Conservation (phyloP, 2,329 filamentous ascomycete genomes). For the Penicillium olsonii region DNA sequence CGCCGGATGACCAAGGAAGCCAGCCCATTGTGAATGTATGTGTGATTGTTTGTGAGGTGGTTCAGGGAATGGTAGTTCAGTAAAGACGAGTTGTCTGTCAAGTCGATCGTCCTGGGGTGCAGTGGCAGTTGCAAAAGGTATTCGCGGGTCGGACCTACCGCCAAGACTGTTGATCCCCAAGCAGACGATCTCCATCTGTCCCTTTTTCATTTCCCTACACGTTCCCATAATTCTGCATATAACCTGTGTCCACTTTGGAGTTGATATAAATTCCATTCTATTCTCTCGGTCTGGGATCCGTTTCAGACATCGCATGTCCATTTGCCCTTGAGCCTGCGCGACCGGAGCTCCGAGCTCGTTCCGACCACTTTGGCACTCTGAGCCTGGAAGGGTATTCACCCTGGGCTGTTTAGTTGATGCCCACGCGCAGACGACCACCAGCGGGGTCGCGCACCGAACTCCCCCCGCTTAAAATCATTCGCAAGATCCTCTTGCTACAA, state of each 20-base stretch:
- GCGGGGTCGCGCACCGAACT: constrained; percentile 68
- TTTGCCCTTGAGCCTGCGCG: not conserved
- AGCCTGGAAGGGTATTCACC: not conserved
- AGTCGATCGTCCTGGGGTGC: too few species aligned
- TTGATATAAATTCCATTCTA: too few species aligned
- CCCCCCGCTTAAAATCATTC: constrained; percentile 66
- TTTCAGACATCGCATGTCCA: constrained; percentile 5
- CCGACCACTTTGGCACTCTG: constrained; percentile 1
- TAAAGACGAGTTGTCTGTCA: too few species aligned
- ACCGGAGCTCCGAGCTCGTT: constrained; percentile 12
- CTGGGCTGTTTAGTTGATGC: constrained; percentile 33
- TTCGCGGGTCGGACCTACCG: constrained; percentile 19
- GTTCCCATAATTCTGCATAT: constrained; percentile 2
- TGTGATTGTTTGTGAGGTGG: too few species aligned
- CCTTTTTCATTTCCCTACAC: constrained; percentile 8
- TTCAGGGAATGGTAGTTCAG: too few species aligned
- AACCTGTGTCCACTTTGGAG: too few species aligned
- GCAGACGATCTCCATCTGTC: constrained; percentile 14
- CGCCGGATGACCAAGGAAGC: constrained; percentile 48
- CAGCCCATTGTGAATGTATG: constrained; percentile 52
- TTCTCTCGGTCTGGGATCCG: too few species aligned
- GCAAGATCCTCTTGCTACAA: constrained; percentile 67
- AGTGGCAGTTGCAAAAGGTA: not conserved
- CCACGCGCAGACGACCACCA: constrained; percentile 59
- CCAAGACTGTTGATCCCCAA: constrained; percentile 28